phyloP scores from a whole-genome alignment of 2,329 filamentous ascomycete species.

The Hirsutella minnesotensis region DNA sequence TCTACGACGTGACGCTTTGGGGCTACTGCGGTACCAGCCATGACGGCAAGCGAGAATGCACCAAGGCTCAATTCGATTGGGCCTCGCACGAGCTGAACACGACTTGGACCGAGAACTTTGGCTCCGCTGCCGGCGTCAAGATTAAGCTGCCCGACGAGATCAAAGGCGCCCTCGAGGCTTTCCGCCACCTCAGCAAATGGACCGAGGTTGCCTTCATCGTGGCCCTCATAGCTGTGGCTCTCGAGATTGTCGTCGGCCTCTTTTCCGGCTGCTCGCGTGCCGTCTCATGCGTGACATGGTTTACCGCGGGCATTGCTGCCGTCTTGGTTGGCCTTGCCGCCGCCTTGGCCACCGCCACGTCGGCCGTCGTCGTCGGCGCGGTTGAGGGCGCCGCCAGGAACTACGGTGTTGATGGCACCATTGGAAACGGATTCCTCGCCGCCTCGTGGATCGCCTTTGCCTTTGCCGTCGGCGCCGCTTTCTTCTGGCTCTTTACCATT shows the following conservation, averaged over 20 bases:
- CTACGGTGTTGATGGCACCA: constrained; percentile 56
- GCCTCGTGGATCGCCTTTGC: constrained; percentile 70
- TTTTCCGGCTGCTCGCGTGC: constrained; percentile 73
- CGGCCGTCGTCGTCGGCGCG: constrained; percentile 51
- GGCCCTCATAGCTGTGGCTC: constrained; percentile 54
- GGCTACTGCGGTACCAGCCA: constrained; percentile 64
- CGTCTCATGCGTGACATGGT: constrained; percentile 71
- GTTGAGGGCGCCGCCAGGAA: constrained; percentile 43
- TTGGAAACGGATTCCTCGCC: constrained; percentile 60
- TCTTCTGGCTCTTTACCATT: constrained; percentile 87
- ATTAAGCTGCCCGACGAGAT: constrained; percentile 58
- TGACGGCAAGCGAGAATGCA: constrained; percentile 51
- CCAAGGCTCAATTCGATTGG: constrained; percentile 61
- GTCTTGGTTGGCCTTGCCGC: constrained; percentile 49
- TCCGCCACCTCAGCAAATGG: constrained; percentile 65
- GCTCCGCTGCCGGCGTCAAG: constrained; percentile 35
- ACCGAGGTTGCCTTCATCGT: constrained; percentile 73
- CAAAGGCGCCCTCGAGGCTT: constrained; percentile 55
- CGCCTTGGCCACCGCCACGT: constrained; percentile 62
- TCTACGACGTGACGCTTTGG: constrained; percentile 77
- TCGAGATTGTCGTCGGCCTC: constrained; percentile 67
- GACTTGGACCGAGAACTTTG: constrained; percentile 39
- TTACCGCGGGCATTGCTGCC: constrained; percentile 56
- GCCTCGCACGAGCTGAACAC: constrained; percentile 61
- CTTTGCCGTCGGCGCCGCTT: constrained; percentile 59